These are phyloP conservation scores for Coemansia sp. DNA, from an alignment of 192 early-diverging fungal species.

Conservation along the genomic window DNA sequence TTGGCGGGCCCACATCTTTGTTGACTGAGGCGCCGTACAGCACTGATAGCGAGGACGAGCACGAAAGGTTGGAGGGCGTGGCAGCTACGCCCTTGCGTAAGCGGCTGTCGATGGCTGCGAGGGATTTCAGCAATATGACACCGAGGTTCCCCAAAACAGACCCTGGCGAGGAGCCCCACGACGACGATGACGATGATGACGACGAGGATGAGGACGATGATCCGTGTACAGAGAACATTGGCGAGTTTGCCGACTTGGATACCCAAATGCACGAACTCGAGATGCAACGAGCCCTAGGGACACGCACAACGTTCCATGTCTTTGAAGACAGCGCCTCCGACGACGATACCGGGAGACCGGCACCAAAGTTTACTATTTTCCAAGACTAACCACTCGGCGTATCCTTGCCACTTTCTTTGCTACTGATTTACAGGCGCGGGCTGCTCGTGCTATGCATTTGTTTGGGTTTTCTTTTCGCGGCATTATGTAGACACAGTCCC, in stretches of 20 bases:
- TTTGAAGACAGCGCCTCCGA: not conserved
- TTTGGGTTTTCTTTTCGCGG: not conserved
- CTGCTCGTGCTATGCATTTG: not conserved
- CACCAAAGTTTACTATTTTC: not conserved
- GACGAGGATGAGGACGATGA: slow-evolving; percentile 39
- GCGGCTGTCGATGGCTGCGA: slow-evolving; percentile 44
- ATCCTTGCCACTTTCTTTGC: no score
- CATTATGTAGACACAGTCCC: slow-evolving; percentile 26
- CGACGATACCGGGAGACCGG: not conserved
- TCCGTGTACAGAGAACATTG: slow-evolving; percentile 47
- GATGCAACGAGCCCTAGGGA: slow-evolving; percentile 23
- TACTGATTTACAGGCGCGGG: not conserved
- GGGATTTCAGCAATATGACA: slow-evolving; percentile 34
- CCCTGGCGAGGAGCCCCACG: not conserved
- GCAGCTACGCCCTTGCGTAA: slow-evolving; percentile 45
- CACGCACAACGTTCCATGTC: not conserved
- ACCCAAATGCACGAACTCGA: slow-evolving; percentile 47
- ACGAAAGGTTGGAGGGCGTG: not conserved
- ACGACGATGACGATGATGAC: slow-evolving; percentile 30
- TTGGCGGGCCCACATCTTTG: slow-evolving; percentile 23
- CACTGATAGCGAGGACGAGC: slow-evolving; percentile 10
- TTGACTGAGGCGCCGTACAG: not conserved
- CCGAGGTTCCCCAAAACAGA: slow-evolving; percentile 32
- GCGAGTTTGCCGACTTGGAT: slow-evolving; percentile 42
- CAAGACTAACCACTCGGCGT: not conserved